Conservation (phyloP, 2,329 filamentous ascomycete species). For the Ploettnerulaceae sp. region DNA sequence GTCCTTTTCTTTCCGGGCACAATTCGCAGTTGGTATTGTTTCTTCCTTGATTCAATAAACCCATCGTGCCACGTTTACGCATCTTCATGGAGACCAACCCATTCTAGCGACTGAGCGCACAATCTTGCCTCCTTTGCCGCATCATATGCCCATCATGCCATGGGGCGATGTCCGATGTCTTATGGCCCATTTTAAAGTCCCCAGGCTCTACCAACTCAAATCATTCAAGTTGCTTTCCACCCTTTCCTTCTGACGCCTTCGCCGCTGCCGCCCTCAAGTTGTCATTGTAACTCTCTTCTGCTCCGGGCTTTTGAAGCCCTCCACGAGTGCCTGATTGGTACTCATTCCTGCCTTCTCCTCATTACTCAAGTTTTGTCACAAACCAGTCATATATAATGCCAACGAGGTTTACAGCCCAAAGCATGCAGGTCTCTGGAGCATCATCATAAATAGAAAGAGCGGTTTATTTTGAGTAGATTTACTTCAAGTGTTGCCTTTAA, state of each 20-base stretch:
- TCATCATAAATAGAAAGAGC: too few relatives aligned
- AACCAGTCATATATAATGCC: too few relatives aligned
- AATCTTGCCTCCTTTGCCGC: neutral
- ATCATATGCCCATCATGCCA: neutral
- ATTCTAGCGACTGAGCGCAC: neutral
- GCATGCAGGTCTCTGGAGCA: too few relatives aligned
- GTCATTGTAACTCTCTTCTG: too few relatives aligned
- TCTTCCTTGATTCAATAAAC: neutral
- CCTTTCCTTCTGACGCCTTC: neutral
- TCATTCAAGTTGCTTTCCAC: neutral
- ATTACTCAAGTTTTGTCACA: too few relatives aligned
- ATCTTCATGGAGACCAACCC: neutral
- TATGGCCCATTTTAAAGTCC: neutral
- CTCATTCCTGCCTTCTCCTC: too few relatives aligned
- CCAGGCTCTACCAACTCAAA: neutral
- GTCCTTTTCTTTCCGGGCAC: too few relatives aligned
- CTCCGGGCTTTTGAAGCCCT: too few relatives aligned
- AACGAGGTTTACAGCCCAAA: too few relatives aligned
- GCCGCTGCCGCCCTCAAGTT: neutral
- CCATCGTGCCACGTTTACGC: neutral
- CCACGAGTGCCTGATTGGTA: too few relatives aligned
- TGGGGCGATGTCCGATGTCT: neutral
- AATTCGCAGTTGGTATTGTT: neutral
- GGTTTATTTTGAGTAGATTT: too few relatives aligned
- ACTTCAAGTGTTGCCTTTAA: too few relatives aligned